A percentile compares a stretch with the other conserved stretches of the same genome.
phyloP scores from a whole-genome alignment of 1,284 basidiomycete species.

The Somion occarium region DNA sequence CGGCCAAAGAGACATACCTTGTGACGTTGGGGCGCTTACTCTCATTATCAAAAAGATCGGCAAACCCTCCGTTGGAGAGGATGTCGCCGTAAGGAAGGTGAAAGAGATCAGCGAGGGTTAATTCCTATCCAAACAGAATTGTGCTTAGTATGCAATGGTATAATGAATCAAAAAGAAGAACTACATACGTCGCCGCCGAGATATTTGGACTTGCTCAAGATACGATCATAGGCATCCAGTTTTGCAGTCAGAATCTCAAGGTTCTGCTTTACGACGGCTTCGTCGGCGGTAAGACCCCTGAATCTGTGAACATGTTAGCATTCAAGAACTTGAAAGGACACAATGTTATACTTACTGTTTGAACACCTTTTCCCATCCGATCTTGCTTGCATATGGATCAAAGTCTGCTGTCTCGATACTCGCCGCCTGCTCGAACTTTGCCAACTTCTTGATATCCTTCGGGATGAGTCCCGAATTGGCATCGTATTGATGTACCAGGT shows the following conservation, averaged over 20 bases:
- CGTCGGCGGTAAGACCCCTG: slow-evolving; percentile 8
- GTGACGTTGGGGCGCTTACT: slow-evolving; percentile 24
- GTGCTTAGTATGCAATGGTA: background rate
- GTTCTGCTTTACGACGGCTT: slow-evolving; percentile 6
- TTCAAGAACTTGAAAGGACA: background rate
- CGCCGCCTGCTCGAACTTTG: slow-evolving; percentile 52
- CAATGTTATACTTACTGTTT: slow-evolving; percentile 31
- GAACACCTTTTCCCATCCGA: slow-evolving; percentile 42
- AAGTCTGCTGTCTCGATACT: slow-evolving; percentile 50
- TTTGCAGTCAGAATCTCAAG: slow-evolving; percentile 28
- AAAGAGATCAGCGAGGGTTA: slow-evolving; percentile 49
- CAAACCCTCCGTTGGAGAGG: slow-evolving; percentile 15
- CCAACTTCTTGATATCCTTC: slow-evolving; percentile 31
- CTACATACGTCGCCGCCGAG: slow-evolving; percentile 39
- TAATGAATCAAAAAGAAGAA: too few relatives aligned
- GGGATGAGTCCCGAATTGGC: slow-evolving; percentile 25
- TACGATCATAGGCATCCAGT: slow-evolving; percentile 40
- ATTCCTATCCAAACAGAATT: slow-evolving; percentile 21
- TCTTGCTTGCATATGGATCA: slow-evolving; percentile 35
- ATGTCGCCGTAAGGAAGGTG: slow-evolving; percentile 42
- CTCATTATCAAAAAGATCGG: slow-evolving; percentile 15
- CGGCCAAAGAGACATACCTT: slow-evolving; percentile 15
- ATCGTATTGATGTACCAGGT: slow-evolving; percentile 41
- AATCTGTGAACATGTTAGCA: slow-evolving; percentile 4
- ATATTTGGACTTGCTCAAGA: slow-evolving; percentile 41